Base-by-base conservation (phyloP, 1,284 basidiomycete genomes). In the Naganishia sp. region DNA sequence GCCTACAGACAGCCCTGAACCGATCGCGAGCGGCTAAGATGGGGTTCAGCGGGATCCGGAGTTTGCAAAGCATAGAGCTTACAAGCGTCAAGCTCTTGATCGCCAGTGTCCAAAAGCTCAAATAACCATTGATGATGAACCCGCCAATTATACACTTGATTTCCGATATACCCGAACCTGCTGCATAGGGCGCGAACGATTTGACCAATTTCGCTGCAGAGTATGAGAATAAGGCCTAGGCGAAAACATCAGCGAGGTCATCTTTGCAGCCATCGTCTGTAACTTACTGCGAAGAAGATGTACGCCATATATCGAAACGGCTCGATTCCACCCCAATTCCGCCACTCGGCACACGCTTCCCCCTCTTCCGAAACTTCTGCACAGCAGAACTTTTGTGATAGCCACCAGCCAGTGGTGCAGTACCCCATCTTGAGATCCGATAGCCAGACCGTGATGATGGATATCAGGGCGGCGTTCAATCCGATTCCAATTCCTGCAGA, bases 101-200 rank as follows among this genome's bases (percentile, higher is more conserved):
- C 68, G 87, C 82, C 70, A 98, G 88, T 0, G 95, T 99, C 78
- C 88, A 87, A 68, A 90, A 87, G 13, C 92, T 89, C 45, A 99
- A 84, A 76, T 90, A 99, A 0, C 93, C 93, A 77, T 95, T 88
- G 88, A 99, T 98, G 73, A 94, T 85, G 79, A 99, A 99, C 1
- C 96, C 96, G 6, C 92, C 92, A 23, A 99, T 82, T 72, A 99
- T 98, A 78, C 94, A 98, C 76, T 99, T 99, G 81, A 99, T 98
- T 80, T 99, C 96, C 28, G 94, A 93, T 67, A 99, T 99, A 63
- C 96, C 96, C 68, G 94, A 97, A 5, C 96, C 95, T 9, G 96
- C 96, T 10, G 96, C 94, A 77, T 96, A 96, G 61, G 89, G 94
- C 2, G 95, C 94, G 73, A 96, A 87, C 4, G 86, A 86, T 57